These are phyloP conservation scores for Geotrichum phurueaensis DNA, from an alignment of 1,139 yeast species.

Conservation along the genomic window DNA sequence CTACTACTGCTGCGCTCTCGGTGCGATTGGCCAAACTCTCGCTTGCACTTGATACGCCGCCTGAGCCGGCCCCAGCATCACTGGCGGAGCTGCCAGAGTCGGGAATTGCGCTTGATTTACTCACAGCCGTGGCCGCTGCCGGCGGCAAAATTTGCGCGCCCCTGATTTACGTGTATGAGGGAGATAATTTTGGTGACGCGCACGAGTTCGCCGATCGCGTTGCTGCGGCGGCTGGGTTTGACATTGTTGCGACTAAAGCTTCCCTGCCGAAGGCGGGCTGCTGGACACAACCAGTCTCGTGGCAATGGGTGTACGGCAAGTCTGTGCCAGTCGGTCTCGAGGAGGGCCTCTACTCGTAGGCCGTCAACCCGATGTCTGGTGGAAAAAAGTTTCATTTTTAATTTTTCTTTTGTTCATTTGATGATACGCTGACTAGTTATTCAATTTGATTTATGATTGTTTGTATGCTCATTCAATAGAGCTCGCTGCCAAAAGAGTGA, in stretches of 20 bases:
- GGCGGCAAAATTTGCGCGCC: constrained; percentile 24
- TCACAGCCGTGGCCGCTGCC: constrained; percentile 19
- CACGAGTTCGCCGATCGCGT: constrained; percentile 45
- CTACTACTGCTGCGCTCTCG: constrained; percentile 14
- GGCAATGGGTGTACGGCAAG: constrained; percentile 83
- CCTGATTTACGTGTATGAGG: constrained; percentile 67
- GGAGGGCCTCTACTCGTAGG: constrained; percentile 65
- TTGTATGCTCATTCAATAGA: background rate
- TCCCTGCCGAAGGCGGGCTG: constrained; percentile 20
- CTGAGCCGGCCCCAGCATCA: constrained; percentile 11
- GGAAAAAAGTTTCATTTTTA: background rate
- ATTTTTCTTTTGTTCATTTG: background rate
- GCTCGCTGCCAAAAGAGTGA: background rate
- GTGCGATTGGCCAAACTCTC: constrained; percentile 24
- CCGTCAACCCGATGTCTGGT: background rate
- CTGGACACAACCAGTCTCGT: constrained; percentile 62
- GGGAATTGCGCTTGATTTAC: constrained; percentile 30
- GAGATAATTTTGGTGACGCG: constrained; percentile 80
- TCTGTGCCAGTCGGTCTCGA: constrained; percentile 65
- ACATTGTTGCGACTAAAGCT: constrained; percentile 10
- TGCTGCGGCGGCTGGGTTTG: constrained; percentile 34
- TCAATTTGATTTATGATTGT: background rate
- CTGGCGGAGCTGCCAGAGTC: constrained; percentile 28
- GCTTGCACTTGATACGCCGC: constrained; percentile 14
- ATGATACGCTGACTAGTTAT: background rate